Conservation (phyloP, 805 yeast genomes). For the Barnettozyma wickerhamii region DNA sequence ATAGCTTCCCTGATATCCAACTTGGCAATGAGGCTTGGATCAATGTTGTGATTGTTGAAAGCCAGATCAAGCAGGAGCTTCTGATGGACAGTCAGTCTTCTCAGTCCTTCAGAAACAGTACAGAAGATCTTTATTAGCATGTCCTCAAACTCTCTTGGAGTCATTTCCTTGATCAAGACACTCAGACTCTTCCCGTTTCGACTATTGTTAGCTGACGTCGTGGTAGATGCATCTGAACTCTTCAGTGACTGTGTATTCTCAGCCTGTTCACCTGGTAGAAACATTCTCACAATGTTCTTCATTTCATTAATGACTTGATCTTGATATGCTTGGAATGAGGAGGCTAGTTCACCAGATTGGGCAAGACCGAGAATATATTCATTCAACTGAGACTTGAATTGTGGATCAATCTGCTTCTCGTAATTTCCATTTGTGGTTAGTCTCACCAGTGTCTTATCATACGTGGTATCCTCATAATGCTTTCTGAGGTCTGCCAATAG, state of each 20-base stretch:
- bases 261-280: constrained; percentile 53
- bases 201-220: constrained; percentile 11
- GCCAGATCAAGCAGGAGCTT: constrained; percentile 73
- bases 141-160: constrained; percentile 69
- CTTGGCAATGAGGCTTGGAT: constrained; percentile 42
- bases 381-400: constrained; percentile 39
- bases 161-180: constrained; percentile 52
- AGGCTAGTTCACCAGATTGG: constrained; percentile 54
- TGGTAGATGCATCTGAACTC: constrained; percentile 8
- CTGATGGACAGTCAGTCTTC: constrained; percentile 75
- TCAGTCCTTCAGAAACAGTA: constrained; percentile 63
- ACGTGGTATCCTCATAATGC: constrained; percentile 49
- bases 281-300: constrained; percentile 62
- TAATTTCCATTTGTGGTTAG: constrained; percentile 25
- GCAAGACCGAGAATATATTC: constrained; percentile 51
- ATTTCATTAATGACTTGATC: constrained; percentile 66
- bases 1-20: constrained; percentile 66
- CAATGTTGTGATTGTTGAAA: constrained; percentile 32
- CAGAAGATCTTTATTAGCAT: constrained; percentile 62
- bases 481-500: constrained; percentile 57
- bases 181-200: constrained; percentile 30
- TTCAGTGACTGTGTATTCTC: constrained; percentile 14
- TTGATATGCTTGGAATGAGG: constrained; percentile 62
- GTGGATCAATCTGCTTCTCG: constrained; percentile 35
- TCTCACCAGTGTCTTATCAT: constrained; percentile 47